These are phyloP conservation scores for Microdochium nivale DNA, from an alignment of 2,329 filamentous ascomycete genomes.

Conservation along the genomic window DNA sequence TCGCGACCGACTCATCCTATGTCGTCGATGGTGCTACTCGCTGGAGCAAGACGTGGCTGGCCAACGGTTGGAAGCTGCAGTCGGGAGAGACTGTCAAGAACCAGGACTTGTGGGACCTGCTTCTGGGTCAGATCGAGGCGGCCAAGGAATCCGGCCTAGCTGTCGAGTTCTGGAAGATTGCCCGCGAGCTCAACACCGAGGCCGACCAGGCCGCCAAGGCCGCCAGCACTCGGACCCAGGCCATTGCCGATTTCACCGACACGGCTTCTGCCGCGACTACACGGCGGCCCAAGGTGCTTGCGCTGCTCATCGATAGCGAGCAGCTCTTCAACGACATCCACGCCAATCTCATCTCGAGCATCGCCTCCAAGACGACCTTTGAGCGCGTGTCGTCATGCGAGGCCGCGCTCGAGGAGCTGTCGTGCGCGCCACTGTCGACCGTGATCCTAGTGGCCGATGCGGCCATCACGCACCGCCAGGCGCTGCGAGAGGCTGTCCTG, in stretches of 20 bases:
- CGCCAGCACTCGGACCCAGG: neutral
- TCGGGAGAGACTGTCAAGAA: constrained; percentile 30
- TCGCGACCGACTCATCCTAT: constrained; percentile 45
- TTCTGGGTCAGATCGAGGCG: constrained; percentile 29
- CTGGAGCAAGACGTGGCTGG: constrained; percentile 31
- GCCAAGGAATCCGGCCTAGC: constrained; percentile 14
- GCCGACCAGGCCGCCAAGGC: constrained; percentile 22
- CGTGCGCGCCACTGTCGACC: constrained; percentile 2
- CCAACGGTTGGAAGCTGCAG: constrained; percentile 32
- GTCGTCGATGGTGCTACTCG: constrained; percentile 33
- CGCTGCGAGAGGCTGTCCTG: constrained; percentile 8
- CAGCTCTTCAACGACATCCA: neutral
- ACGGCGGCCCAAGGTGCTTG: neutral
- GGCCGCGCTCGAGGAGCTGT: constrained; percentile 7
- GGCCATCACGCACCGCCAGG: constrained; percentile 5
- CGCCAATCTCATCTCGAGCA: neutral
- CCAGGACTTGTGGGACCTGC: constrained; percentile 38
- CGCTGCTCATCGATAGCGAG: neutral
- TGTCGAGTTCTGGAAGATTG: constrained; percentile 37
- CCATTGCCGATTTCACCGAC: neutral
- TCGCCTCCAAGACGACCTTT: constrained; percentile 3
- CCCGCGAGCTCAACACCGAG: constrained; percentile 26
- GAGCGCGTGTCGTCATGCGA: constrained; percentile 5
- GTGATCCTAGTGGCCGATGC: constrained; percentile 12
- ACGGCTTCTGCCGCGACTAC: neutral